These are phyloP conservation scores for Selaginella tamariscina DNA, from an alignment of 75 land plant species.

Conservation along the genomic window DNA sequence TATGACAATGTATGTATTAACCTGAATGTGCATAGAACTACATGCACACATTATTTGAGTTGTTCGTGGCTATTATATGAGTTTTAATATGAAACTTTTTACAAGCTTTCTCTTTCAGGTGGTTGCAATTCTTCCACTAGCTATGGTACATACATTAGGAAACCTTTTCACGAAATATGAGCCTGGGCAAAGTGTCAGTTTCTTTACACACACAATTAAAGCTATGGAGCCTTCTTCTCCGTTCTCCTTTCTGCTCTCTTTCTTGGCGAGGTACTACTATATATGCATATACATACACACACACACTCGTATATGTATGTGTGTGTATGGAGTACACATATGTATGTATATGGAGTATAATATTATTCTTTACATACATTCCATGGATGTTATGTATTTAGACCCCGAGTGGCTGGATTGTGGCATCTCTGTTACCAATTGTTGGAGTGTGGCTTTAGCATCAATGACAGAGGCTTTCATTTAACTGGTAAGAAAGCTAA, in stretches of 20 bases:
- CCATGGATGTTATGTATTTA: slow-evolving; percentile 14
- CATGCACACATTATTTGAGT: no score
- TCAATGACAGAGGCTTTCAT: slow-evolving; percentile 85
- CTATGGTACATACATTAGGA: slow-evolving; percentile 76
- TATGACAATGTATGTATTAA: no score
- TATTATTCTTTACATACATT: no score
- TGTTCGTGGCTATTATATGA: not conserved
- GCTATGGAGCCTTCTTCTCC: slow-evolving; percentile 99
- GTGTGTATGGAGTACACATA: no score
- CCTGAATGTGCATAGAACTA: no score
- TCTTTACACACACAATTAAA: slow-evolving; percentile 96
- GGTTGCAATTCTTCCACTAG: slow-evolving; percentile 68
- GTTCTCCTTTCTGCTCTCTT: slow-evolving; percentile 82
- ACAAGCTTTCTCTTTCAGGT: slow-evolving; percentile 33
- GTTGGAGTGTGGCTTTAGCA: slow-evolving; percentile 92
- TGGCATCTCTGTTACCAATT: slow-evolving; percentile 66
- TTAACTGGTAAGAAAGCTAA: slow-evolving; percentile 64
- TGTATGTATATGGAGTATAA: no score
- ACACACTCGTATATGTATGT: no score
- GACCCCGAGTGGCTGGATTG: slow-evolving; percentile 62
- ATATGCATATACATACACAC: not conserved
- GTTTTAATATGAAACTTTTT: not conserved
- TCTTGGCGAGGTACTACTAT: slow-evolving; percentile 64
- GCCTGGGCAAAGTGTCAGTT: slow-evolving; percentile 85
- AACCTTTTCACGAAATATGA: slow-evolving; percentile 96